These are phyloP conservation scores for Colletotrichum liaoningense DNA, from an alignment of 2,329 filamentous ascomycete genomes.

Conservation along the genomic window DNA sequence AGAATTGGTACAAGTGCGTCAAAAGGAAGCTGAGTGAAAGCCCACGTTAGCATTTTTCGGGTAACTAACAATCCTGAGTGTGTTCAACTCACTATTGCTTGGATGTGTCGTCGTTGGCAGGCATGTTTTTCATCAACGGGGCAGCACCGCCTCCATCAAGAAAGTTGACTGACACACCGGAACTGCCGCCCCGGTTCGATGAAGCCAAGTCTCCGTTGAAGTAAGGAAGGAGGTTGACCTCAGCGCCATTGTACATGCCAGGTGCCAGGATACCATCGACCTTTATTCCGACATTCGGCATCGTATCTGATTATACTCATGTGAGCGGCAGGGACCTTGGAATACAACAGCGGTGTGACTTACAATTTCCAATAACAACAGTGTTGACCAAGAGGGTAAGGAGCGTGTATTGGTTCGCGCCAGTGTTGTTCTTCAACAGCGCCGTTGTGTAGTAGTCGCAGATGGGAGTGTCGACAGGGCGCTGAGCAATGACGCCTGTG, in stretches of 20 bases:
- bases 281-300: constrained; percentile 61
- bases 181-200: constrained; percentile 60
- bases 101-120: constrained; percentile 60
- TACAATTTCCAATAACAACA: constrained; percentile 72
- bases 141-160: constrained; percentile 69
- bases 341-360: constrained; percentile 25
- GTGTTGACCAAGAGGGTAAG: constrained; percentile 71
- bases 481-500: constrained; percentile 51
- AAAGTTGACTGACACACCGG: constrained; percentile 66
- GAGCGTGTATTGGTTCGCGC: constrained; percentile 66
- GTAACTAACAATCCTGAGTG: background rate
- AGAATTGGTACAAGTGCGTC: constrained; percentile 72
- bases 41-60: background rate
- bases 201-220: constrained; percentile 67
- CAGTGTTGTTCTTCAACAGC: constrained; percentile 69
- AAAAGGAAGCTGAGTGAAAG: constrained; percentile 58
- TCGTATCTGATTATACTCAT: constrained; percentile 53
- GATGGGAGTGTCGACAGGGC: constrained; percentile 61
- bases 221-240: constrained; percentile 69
- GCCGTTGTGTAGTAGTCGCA: constrained; percentile 74
- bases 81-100: constrained; percentile 64
- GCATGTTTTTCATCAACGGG: constrained; percentile 66
- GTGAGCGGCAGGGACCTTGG: background rate
- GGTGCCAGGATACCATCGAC: constrained; percentile 69
- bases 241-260: constrained; percentile 59